Conservation (phyloP, 257 asterid species). For the Solanum arcanum region DNA sequence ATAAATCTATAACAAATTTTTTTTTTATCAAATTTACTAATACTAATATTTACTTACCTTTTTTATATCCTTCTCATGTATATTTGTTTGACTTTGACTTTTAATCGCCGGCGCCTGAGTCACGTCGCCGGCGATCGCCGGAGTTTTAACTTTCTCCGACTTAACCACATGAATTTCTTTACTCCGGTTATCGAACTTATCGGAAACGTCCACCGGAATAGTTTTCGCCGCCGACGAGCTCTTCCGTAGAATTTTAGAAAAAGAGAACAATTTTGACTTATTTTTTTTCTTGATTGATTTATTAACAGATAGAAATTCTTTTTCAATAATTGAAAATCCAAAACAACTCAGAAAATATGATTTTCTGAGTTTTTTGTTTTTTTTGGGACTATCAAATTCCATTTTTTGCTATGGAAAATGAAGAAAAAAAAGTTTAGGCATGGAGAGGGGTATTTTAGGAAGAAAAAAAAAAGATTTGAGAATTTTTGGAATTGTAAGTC, state of each 20-base stretch:
- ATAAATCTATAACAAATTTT: no score
- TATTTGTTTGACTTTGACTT: background rate
- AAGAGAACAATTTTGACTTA: background rate
- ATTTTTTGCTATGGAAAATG: background rate
- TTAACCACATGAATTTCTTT: background rate
- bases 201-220: background rate
- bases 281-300: background rate
- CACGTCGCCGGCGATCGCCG: background rate
- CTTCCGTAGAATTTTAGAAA: background rate
- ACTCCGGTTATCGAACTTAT: background rate
- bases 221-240: background rate
- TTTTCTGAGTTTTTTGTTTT: background rate
- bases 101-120: background rate
- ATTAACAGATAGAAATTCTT: background rate
- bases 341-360: constrained; percentile 4
- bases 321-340: background rate
- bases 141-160: background rate
- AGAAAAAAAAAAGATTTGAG: background rate
- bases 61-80: background rate
- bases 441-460: background rate
- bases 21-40: no score
- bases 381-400: background rate
- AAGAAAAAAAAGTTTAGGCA: background rate
- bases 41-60: background rate
- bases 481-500: background rate